phyloP scores from a whole-genome alignment of 176 grass and related monocot genomes.

The Panicum miliaceum region DNA sequence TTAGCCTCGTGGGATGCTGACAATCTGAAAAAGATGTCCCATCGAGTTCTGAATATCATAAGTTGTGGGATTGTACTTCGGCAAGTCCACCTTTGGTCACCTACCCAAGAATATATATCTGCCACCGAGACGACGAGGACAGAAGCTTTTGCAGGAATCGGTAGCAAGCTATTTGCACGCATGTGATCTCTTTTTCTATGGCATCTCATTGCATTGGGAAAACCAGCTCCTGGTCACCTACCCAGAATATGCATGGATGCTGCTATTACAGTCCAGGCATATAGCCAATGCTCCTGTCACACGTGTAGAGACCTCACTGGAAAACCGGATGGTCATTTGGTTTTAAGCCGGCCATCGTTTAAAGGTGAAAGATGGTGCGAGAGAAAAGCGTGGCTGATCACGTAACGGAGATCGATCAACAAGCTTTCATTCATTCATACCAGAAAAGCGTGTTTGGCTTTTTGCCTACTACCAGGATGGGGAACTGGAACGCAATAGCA shows the following conservation, averaged over 20 bases:
- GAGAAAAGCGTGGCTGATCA: not conserved
- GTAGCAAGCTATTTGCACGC: not conserved
- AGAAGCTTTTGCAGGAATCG: too few species aligned
- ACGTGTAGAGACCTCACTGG: conserved; percentile 10
- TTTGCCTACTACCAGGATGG: not conserved
- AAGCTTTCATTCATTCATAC: not conserved
- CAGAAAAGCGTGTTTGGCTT: not conserved
- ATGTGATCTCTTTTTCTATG: not conserved
- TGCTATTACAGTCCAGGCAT: too few species aligned
- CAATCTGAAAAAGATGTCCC: too few species aligned
- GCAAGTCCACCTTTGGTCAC: not conserved
- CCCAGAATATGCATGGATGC: too few species aligned
- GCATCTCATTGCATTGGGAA: not conserved
- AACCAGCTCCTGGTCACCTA: too few species aligned
- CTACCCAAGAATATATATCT: too few species aligned
- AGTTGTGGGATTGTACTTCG: too few species aligned
- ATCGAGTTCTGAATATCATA: too few species aligned
- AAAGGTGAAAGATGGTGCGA: not conserved
- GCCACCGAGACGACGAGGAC: too few species aligned
- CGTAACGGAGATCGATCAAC: not conserved
- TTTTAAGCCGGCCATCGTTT: not conserved
- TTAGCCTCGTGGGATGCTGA: too few species aligned
- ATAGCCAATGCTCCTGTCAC: not conserved
- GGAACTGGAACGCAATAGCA: too few species aligned
- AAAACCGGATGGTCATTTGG: conserved; percentile 7